Evolutionary conservation across 2,329 filamentous ascomycete species (phyloP).

Genomic region (Penicillium sp.): DNA sequence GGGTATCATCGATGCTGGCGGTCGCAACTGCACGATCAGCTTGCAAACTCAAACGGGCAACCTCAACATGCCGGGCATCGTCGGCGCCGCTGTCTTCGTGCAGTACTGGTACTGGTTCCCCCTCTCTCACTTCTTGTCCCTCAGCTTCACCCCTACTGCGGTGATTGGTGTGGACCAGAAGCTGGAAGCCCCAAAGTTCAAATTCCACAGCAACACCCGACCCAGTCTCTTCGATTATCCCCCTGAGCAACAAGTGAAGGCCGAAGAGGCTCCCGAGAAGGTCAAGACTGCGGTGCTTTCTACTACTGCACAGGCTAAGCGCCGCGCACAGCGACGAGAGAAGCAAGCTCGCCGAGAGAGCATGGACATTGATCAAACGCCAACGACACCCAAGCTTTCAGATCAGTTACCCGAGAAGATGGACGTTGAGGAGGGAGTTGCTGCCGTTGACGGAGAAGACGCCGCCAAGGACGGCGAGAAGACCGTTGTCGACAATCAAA

Average conservation of each 20-base stretch:
- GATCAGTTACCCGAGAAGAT: slow-evolving; percentile 70
- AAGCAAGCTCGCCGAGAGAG: slow-evolving; percentile 81
- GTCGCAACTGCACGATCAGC: slow-evolving; percentile 96
- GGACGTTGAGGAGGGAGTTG: slow-evolving; percentile 55
- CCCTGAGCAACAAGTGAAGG: slow-evolving; percentile 90
- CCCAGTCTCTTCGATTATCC: slow-evolving; percentile 97
- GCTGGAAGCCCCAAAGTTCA: slow-evolving; percentile 86
- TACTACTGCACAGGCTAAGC: slow-evolving; percentile 93
- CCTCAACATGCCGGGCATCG: slow-evolving; percentile 96
- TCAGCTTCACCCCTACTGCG: slow-evolving; percentile 94
- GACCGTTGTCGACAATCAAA: slow-evolving; percentile 54
- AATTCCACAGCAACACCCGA: slow-evolving; percentile 89
- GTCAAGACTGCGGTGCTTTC: slow-evolving; percentile 94
- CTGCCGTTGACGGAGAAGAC: slow-evolving; percentile 51
- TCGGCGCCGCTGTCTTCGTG: slow-evolving; percentile 96
- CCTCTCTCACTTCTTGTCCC: slow-evolving; percentile 90
- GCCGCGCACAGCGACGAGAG: slow-evolving; percentile 90
- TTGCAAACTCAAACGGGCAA: slow-evolving; percentile 97
- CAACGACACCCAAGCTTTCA: slow-evolving; percentile 63
- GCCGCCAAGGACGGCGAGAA: slow-evolving; percentile 55
- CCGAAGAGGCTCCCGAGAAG: slow-evolving; percentile 86
- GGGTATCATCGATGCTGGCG: slow-evolving; percentile 95
- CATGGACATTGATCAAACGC: slow-evolving; percentile 86
- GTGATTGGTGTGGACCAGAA: slow-evolving; percentile 93
- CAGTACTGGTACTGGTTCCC: slow-evolving; percentile 99